Conservation (phyloP, 2,329 filamentous ascomycete genomes). For the Lasiodiplodia citricola region DNA sequence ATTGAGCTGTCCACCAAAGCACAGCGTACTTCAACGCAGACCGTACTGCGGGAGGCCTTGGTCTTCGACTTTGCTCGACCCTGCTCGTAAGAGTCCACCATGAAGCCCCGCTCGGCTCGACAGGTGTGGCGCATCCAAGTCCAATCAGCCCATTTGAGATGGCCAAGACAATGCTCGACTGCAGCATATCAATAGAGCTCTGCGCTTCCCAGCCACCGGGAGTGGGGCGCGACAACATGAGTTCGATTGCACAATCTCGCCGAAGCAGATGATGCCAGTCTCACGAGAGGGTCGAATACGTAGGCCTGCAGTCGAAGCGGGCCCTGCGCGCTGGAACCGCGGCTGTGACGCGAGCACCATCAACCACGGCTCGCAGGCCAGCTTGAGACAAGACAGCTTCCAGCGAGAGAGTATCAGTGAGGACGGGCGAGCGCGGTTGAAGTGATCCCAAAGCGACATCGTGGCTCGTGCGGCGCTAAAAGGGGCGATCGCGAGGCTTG, state of each 20-base stretch:
- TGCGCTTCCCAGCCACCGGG: neutral
- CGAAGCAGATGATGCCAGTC: neutral
- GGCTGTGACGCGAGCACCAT: neutral
- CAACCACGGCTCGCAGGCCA: neutral
- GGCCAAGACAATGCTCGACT: no score
- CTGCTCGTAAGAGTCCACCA: no score
- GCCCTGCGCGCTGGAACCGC: constrained; percentile 1
- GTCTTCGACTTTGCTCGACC: no score
- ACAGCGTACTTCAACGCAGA: no score
- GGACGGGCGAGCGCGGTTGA: neutral
- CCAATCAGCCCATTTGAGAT: no score
- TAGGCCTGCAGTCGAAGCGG: neutral
- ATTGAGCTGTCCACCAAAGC: no score
- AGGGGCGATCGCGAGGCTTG: neutral
- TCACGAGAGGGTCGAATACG: neutral
- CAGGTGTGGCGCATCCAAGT: no score
- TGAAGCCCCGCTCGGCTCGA: no score
- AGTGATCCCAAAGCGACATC: neutral
- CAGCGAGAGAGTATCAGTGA: neutral
- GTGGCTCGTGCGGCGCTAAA: constrained; percentile 7
- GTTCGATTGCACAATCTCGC: neutral
- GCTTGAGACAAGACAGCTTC: neutral
- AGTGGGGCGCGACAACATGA: neutral
- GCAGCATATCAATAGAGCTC: neutral
- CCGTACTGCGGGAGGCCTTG: no score